phyloP scores from a whole-genome alignment of 1,284 basidiomycete genomes.

The Inonotus obliquus region DNA sequence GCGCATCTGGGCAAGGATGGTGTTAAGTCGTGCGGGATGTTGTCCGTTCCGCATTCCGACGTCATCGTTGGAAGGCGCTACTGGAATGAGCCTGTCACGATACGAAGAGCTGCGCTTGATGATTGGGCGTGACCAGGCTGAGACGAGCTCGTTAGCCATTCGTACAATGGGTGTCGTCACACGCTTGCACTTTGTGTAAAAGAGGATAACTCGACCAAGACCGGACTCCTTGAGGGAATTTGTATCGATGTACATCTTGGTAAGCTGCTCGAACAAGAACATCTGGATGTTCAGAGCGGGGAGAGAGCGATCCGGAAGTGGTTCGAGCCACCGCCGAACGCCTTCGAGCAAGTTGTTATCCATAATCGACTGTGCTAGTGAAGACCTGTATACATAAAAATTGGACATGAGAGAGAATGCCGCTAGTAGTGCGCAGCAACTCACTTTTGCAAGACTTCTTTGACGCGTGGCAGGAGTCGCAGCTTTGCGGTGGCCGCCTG shows the following conservation, averaged over 20 bases:
- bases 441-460: constrained; percentile 93
- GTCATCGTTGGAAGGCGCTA: constrained; percentile 35
- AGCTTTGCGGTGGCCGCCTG: constrained; percentile 88
- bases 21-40: constrained; percentile 50
- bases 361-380: constrained; percentile 87
- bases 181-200: constrained; percentile 93
- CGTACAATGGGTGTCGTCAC: constrained; percentile 80
- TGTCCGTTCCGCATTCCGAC: constrained; percentile 32
- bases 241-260: constrained; percentile 91
- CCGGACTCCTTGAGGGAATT: constrained; percentile 88
- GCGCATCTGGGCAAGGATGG: constrained; percentile 66
- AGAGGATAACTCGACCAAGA: constrained; percentile 89
- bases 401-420: background rate
- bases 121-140: constrained; percentile 90
- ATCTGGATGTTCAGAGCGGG: constrained; percentile 96
- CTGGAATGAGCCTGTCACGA: constrained; percentile 67
- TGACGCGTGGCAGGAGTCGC: constrained; percentile 80
- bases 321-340: constrained; percentile 91
- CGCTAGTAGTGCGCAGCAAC: background rate
- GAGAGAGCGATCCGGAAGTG: constrained; percentile 86
- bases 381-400: constrained; percentile 45
- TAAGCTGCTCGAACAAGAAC: constrained; percentile 82
- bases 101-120: constrained; percentile 87
- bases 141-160: constrained; percentile 82
- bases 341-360: constrained; percentile 94